phyloP scores from a whole-genome alignment of 78 protist species.

The Guillardia theta region DNA sequence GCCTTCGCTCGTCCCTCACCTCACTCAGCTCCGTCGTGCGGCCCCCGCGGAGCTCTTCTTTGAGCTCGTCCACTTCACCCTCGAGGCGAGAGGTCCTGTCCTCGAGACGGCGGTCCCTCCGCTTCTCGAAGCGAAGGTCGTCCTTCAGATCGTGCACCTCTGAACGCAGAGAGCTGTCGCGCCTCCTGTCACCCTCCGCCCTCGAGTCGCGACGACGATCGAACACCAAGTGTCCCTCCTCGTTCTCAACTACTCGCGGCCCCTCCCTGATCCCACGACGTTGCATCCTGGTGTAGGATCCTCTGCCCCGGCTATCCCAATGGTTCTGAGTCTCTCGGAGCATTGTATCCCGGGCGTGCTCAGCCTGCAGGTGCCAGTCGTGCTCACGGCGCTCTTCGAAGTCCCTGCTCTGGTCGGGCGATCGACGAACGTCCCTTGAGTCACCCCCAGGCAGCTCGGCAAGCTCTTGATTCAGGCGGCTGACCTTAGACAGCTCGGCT shows the following conservation, averaged over 20 bases:
- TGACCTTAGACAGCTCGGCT: background rate
- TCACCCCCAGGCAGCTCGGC: background rate
- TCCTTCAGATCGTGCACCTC: background rate
- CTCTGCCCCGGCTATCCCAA: background rate
- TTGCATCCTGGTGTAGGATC: background rate
- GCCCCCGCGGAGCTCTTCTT: background rate
- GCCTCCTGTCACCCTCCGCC: background rate
- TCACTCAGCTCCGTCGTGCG: background rate
- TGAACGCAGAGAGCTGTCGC: background rate
- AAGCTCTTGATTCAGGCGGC: background rate
- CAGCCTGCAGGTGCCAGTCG: too few relatives aligned
- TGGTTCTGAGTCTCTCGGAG: background rate
- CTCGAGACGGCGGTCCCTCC: background rate
- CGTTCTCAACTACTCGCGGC: background rate
- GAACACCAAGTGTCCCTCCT: background rate
- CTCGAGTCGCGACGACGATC: background rate
- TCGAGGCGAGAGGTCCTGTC: background rate
- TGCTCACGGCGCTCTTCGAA: background rate
- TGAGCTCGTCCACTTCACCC: background rate
- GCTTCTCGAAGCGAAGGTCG: background rate
- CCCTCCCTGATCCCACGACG: background rate
- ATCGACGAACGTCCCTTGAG: too few relatives aligned
- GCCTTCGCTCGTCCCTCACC: background rate
- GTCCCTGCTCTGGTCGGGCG: background rate
- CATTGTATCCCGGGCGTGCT: background rate